phyloP scores from a whole-genome alignment of 2,329 filamentous ascomycete species.

The Neonectria magnoliae region DNA sequence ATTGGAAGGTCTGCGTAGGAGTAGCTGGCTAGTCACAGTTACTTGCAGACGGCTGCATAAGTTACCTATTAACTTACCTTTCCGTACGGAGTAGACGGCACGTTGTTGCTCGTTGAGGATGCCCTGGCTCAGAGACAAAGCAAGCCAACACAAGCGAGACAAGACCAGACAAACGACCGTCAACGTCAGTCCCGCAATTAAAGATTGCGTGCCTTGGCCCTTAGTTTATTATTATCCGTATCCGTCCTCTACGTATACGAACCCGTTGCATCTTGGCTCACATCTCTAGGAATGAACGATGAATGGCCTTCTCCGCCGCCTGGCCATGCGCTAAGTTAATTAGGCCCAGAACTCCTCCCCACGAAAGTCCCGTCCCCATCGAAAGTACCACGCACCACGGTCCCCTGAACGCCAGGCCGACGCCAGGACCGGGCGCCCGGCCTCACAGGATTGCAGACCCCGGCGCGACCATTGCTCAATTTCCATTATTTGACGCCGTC shows the following conservation, averaged over 20 bases:
- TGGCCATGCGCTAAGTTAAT: too few species aligned
- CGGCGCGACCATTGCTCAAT: constrained; percentile 34
- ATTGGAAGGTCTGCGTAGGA: not conserved
- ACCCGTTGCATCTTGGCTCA: not conserved
- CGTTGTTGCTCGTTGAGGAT: not conserved
- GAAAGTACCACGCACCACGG: constrained; percentile 27
- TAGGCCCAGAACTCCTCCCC: constrained; percentile 1
- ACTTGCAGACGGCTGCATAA: not conserved
- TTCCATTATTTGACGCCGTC: constrained; percentile 24
- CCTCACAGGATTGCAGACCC: constrained; percentile 19
- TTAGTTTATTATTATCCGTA: not conserved
- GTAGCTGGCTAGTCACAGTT: not conserved
- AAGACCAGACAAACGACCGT: too few species aligned
- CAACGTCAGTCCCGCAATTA: too few species aligned
- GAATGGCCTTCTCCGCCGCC: not conserved
- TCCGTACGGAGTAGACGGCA: not conserved
- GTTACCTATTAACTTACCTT: too few species aligned
- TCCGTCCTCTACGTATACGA: not conserved
- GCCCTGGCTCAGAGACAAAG: not conserved
- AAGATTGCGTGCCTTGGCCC: not conserved
- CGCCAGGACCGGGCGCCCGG: constrained; percentile 26
- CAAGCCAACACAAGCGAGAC: not conserved
- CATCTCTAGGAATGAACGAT: not conserved
- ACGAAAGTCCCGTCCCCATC: constrained; percentile 23
- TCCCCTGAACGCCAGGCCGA: constrained; percentile 36